phyloP scores from a whole-genome alignment of 352 stramenopile genomes.

The Phytophthora tentaculata region DNA sequence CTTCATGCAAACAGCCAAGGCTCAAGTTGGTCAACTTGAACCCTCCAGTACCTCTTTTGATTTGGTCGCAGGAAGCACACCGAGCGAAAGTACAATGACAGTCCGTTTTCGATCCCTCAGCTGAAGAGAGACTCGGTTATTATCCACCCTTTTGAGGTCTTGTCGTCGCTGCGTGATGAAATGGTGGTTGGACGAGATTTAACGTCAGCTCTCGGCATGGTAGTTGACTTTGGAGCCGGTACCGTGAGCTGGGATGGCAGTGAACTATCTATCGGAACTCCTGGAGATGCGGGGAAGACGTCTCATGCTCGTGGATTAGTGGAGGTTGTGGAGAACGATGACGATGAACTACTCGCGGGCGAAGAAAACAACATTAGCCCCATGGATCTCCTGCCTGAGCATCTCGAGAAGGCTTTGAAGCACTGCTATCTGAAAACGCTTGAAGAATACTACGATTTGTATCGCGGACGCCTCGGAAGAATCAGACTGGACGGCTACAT shows the following conservation, averaged over 20 bases:
- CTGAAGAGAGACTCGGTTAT: conserved; percentile 17
- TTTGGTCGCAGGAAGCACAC: background rate
- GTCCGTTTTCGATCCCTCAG: conserved; percentile 6
- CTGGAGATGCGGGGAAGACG: too few species aligned
- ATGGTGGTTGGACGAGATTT: conserved; percentile 8
- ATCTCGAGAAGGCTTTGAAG: conserved; percentile 1
- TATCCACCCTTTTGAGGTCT: conserved; percentile 11
- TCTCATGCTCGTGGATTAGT: too few species aligned
- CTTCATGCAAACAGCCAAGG: conserved; percentile 5
- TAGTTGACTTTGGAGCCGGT: conserved; percentile 8
- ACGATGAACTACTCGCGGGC: background rate
- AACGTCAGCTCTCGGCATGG: conserved; percentile 3
- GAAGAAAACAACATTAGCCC: background rate
- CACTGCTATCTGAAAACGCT: conserved; percentile 17
- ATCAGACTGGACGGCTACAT: conserved; percentile 12
- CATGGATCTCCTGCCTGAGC: background rate
- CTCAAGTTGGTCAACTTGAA: too few species aligned
- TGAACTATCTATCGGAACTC: background rate
- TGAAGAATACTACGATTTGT: background rate
- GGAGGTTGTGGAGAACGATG: background rate
- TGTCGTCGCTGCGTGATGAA: background rate
- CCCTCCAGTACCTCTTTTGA: conserved; percentile 2
- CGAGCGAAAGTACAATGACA: background rate
- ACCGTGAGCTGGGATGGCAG: conserved; percentile 4
- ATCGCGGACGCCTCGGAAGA: background rate